Conservation (phyloP, 441 rosid species). For the Isatis lusitanica region DNA sequence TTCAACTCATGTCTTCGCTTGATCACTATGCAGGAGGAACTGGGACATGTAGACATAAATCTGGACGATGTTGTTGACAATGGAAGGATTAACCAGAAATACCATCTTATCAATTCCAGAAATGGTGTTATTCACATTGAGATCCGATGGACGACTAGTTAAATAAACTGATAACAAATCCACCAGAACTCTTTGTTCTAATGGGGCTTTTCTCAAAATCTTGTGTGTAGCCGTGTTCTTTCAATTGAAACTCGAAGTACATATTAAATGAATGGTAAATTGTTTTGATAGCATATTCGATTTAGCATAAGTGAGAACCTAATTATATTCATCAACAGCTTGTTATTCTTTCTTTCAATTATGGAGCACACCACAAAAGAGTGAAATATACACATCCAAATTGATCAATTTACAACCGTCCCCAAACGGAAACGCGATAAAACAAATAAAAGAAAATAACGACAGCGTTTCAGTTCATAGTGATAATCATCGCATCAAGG, state of each 20-base stretch:
- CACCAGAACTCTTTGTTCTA: neutral
- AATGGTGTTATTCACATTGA: conserved; percentile 77
- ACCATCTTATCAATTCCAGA: conserved; percentile 81
- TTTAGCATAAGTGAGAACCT: neutral
- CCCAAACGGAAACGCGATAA: conserved; percentile 11
- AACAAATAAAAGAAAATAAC: neutral
- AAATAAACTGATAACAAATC: neutral
- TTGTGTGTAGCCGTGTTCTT: no score
- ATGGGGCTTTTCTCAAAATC: no score
- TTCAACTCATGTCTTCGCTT: conserved; percentile 3
- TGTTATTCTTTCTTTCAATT: neutral
- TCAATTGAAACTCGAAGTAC: neutral
- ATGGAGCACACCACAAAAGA: neutral
- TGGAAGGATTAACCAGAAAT: conserved; percentile 79
- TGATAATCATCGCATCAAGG: neutral
- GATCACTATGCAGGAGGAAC: conserved; percentile 53
- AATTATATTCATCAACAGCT: neutral
- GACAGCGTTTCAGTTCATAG: neutral
- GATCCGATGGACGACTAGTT: conserved; percentile 62
- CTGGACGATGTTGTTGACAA: conserved; percentile 77
- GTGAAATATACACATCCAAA: neutral
- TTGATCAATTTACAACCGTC: neutral
- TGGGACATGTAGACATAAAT: conserved; percentile 84
- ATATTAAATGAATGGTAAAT: neutral
- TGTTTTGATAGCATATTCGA: no score